Evolutionary conservation across 1,284 basidiomycete genomes (phyloP).

Genomic region (Pseudozyma hubeiensis): DNA sequence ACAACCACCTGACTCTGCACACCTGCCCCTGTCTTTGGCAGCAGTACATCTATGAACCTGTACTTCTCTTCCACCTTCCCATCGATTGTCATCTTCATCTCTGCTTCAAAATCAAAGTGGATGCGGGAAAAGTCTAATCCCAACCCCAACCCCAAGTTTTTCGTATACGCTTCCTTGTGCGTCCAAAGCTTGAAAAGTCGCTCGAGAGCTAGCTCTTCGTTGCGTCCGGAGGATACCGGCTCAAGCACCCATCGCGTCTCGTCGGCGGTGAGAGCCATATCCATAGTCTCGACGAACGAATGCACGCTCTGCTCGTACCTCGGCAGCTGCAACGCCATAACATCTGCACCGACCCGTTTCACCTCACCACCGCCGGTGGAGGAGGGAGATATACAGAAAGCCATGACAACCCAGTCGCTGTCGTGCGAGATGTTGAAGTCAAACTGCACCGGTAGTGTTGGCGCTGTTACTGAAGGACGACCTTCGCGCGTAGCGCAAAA

Average conservation of each 20-base stretch:
- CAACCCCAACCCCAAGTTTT: slow-evolving; percentile 60
- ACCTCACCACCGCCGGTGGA: not conserved
- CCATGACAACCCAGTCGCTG: slow-evolving; percentile 63
- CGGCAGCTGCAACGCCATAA: slow-evolving; percentile 61
- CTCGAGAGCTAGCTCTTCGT: slow-evolving; percentile 24
- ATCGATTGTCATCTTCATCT: slow-evolving; percentile 12
- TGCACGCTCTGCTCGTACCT: slow-evolving; percentile 44
- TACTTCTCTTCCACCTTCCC: slow-evolving; percentile 14
- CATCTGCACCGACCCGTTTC: slow-evolving; percentile 57
- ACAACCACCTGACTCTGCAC: slow-evolving; percentile 13
- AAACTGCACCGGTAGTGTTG: slow-evolving; percentile 4
- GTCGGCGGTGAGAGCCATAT: slow-evolving; percentile 48
- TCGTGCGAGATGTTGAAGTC: slow-evolving; percentile 67
- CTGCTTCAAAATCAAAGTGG: slow-evolving; percentile 40
- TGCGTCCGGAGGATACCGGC: not conserved
- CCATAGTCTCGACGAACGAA: slow-evolving; percentile 62
- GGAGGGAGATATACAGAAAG: slow-evolving; percentile 21
- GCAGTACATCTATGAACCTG: slow-evolving; percentile 40
- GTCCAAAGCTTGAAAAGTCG: slow-evolving; percentile 63
- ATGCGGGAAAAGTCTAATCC: slow-evolving; percentile 62
- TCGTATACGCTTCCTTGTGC: slow-evolving; percentile 67
- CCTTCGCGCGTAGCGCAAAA: slow-evolving; percentile 33
- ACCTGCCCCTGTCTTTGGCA: slow-evolving; percentile 10
- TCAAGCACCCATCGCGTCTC: slow-evolving; percentile 53
- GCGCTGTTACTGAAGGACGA: slow-evolving; percentile 33